A percentile compares a stretch with the other conserved stretches of the same genome.
Conservation (phyloP, 306 rosid genomes). For the Lagenaria siceraria region DNA sequence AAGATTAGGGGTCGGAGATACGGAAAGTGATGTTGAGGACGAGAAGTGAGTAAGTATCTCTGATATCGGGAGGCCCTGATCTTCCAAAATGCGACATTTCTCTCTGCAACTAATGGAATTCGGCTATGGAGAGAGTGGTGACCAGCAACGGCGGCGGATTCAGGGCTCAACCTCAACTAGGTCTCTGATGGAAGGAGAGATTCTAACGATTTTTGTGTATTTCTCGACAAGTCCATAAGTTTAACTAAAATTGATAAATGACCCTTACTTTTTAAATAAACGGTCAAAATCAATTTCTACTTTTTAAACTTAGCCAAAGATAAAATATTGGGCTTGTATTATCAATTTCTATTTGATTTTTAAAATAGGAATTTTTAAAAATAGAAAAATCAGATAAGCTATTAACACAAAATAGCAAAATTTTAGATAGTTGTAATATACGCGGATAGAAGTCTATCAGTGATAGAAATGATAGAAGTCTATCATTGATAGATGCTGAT, state of each 20-base stretch:
- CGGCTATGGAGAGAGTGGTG: not conserved
- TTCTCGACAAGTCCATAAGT: not conserved
- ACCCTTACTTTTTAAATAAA: not conserved
- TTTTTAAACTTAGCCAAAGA: too few relatives aligned
- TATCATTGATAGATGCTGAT: too few relatives aligned
- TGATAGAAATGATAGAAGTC: too few relatives aligned
- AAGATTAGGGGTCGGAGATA: conserved; percentile 7
- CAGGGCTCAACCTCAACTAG: conserved; percentile 14
- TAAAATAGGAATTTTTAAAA: too few relatives aligned
- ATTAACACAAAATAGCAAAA: too few relatives aligned
- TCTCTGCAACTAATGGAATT: not conserved
- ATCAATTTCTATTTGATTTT: too few relatives aligned
- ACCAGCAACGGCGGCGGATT: conserved; percentile 4
- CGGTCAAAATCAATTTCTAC: too few relatives aligned
- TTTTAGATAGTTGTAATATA: too few relatives aligned
- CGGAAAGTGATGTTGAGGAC: conserved; percentile 76
- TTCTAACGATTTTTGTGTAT: not conserved
- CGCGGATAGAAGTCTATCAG: too few relatives aligned
- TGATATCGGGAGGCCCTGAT: conserved; percentile 74
- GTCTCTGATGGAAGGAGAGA: conserved; percentile 17
- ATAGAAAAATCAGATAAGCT: too few relatives aligned
- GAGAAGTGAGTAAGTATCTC: conserved; percentile 68
- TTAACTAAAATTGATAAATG: not conserved
- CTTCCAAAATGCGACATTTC: conserved; percentile 71
- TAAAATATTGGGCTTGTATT: too few relatives aligned